Evolutionary conservation across 306 rosid genomes (phyloP).

Genomic region (Heteromeles arbutifolia): DNA sequence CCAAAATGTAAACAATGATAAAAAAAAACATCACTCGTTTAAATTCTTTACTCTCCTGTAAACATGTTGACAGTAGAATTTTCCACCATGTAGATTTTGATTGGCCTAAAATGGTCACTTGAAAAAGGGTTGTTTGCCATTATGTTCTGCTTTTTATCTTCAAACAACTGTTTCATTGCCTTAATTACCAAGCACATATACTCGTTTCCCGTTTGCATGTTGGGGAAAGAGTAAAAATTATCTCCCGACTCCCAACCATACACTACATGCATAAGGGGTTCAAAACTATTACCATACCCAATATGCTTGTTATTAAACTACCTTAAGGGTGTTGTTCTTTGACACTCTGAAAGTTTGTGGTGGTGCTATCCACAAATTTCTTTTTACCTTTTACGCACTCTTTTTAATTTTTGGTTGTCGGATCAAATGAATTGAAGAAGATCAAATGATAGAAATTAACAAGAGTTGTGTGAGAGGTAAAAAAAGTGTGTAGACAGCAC

Average conservation of each 20-base stretch:
- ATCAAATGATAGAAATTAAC: too few relatives aligned
- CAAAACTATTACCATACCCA: not conserved
- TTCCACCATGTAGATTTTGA: not conserved
- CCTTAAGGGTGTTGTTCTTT: not conserved
- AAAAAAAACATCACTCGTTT: not conserved
- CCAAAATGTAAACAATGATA: not conserved
- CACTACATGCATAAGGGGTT: not conserved
- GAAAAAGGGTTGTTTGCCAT: not conserved
- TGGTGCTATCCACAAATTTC: accelerated
- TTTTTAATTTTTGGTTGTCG: too few relatives aligned
- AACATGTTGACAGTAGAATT: not conserved
- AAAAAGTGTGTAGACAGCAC: too few relatives aligned
- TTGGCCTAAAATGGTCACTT: conserved; percentile 4
- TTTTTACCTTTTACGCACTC: too few relatives aligned
- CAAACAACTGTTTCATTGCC: not conserved
- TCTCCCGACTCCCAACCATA: not conserved
- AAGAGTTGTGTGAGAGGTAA: too few relatives aligned
- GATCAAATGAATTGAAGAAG: too few relatives aligned
- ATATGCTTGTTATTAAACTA: not conserved
- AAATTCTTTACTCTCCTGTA: conserved; percentile 3
- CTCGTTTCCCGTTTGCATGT: not conserved
- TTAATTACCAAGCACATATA: not conserved
- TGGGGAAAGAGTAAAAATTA: not conserved
- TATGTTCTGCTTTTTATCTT: not conserved
- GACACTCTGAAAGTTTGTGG: too few relatives aligned